Evolutionary conservation across 345 rosid genomes (phyloP).

Genomic region (Euphorbia peplus): DNA sequence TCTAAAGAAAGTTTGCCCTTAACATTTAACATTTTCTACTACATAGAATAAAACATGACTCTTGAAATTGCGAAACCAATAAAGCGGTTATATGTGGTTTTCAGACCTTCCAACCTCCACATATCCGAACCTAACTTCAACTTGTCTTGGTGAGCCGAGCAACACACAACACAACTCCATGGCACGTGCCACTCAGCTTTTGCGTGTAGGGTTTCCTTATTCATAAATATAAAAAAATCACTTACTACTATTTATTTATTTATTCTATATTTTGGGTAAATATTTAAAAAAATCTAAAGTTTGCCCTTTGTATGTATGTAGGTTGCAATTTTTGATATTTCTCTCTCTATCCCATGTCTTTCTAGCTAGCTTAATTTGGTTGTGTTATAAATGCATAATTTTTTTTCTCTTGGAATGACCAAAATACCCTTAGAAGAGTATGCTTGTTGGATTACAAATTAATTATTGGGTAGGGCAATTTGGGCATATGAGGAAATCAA

Average conservation of each 20-base stretch:
- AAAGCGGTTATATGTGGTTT: constrained; percentile 57
- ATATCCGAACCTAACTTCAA: constrained; percentile 27
- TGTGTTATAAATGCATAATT: constrained; percentile 17
- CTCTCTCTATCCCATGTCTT: background rate
- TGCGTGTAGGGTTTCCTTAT: constrained; percentile 13
- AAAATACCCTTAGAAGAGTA: constrained; percentile 28
- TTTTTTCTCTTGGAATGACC: background rate
- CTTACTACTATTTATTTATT: background rate
- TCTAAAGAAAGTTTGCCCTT: too few species aligned
- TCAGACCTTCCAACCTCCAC: constrained; percentile 29
- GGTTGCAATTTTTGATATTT: background rate
- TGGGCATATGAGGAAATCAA: constrained; percentile 16
- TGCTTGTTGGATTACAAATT: background rate
- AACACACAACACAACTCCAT: background rate
- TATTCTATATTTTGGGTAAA: background rate
- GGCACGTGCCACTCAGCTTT: constrained; percentile 31
- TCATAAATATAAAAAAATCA: too few species aligned
- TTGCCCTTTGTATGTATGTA: background rate
- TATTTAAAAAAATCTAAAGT: background rate
- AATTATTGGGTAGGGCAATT: constrained; percentile 28
- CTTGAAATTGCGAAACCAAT: constrained; percentile 37
- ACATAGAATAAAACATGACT: constrained; percentile 32
- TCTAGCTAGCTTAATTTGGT: background rate
- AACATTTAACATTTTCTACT: too few species aligned
- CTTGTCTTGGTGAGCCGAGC: constrained; percentile 20